These are phyloP conservation scores for Cystofilobasidium bisporidii DNA, from an alignment of 768 basidiomycete genomes.

Conservation along the genomic window DNA sequence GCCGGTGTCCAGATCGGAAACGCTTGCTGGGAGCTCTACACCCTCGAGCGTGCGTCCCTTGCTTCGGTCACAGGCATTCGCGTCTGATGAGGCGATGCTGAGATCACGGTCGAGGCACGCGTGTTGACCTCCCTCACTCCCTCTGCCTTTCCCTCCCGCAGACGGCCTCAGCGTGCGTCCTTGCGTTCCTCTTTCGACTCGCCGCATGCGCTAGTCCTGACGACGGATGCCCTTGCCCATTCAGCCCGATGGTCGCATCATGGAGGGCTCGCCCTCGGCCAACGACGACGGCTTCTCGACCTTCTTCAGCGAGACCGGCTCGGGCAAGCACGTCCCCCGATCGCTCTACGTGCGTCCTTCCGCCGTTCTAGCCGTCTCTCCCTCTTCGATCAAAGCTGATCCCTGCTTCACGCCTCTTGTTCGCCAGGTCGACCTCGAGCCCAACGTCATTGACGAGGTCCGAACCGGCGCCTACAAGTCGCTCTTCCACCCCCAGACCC, in stretches of 20 bases:
- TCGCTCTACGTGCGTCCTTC: constrained; percentile 67
- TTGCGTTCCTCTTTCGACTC: too few relatives aligned
- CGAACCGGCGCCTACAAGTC: constrained; percentile 88
- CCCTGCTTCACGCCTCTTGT: neutral
- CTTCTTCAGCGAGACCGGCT: constrained; percentile 97
- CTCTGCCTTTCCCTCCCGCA: neutral
- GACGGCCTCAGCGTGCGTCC: constrained; percentile 78
- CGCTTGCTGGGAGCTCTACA: constrained; percentile 99
- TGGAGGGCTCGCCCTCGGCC: constrained; percentile 62
- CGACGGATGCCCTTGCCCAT: too few relatives aligned
- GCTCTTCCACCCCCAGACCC: constrained; percentile 96
- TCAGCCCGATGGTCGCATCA: constrained; percentile 88
- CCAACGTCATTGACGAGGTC: constrained; percentile 96
- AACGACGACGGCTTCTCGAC: constrained; percentile 92
- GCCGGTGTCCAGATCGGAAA: constrained; percentile 83
- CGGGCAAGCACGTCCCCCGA: constrained; percentile 94
- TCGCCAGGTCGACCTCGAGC: constrained; percentile 51
- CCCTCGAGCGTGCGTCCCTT: constrained; percentile 66
- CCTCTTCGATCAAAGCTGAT: neutral
- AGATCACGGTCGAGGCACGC: neutral
- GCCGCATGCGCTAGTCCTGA: too few relatives aligned
- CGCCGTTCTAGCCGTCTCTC: neutral
- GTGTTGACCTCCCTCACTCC: neutral
- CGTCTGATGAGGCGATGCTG: too few relatives aligned
- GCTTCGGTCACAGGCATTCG: neutral